Percentiles rank a stretch among this genome's conserved stretches.
Conservation (phyloP, 768 basidiomycete genomes). For the Nidula microcarpa region DNA sequence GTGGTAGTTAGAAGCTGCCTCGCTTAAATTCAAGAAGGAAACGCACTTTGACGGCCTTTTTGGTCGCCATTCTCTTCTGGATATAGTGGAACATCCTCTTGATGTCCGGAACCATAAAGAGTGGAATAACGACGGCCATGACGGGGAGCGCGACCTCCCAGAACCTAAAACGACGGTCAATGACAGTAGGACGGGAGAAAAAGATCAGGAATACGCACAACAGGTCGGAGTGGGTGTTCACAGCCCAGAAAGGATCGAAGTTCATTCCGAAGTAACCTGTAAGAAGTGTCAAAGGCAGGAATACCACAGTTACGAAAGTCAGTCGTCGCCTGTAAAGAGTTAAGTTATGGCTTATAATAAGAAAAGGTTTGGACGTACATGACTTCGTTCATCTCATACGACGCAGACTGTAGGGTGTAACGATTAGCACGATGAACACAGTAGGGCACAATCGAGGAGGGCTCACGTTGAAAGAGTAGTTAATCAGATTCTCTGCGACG, state of each 20-base stretch:
- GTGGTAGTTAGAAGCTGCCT: too few species aligned
- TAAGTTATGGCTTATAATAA: not conserved
- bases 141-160: constrained; percentile 66
- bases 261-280: constrained; percentile 83
- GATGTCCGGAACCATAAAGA: constrained; percentile 58
- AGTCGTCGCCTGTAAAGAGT: constrained; percentile 48
- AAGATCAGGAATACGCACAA: constrained; percentile 31
- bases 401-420: constrained; percentile 45
- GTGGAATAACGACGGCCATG: constrained; percentile 52
- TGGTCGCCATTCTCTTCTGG: constrained; percentile 34
- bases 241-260: constrained; percentile 51
- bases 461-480: constrained; percentile 68
- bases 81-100: constrained; percentile 40
- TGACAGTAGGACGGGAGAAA: not conserved
- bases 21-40: too few species aligned
- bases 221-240: constrained; percentile 36
- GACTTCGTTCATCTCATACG: constrained; percentile 64
- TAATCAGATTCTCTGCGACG: constrained; percentile 63
- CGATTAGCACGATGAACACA: too few species aligned
- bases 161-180: constrained; percentile 39
- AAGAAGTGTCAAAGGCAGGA: constrained; percentile 64
- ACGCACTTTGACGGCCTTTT: constrained; percentile 39
- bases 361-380: constrained; percentile 38
- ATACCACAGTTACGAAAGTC: constrained; percentile 67
- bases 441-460: constrained; percentile 3